phyloP scores from a whole-genome alignment of 768 basidiomycete species.

The Termitomyces sp. region DNA sequence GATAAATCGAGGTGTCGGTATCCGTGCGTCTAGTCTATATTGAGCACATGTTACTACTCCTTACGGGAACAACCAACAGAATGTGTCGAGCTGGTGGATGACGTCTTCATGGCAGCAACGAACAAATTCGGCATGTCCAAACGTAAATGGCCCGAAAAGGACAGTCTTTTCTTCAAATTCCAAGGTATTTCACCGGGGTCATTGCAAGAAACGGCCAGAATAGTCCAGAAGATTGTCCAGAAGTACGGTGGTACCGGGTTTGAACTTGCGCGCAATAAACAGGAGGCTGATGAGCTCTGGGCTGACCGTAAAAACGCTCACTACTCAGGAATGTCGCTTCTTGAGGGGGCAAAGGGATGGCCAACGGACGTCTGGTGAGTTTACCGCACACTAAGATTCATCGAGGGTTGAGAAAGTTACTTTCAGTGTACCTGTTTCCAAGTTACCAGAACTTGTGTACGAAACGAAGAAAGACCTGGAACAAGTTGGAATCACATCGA shows the following conservation, averaged over 20 bases:
- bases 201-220: constrained; percentile 54
- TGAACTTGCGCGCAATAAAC: constrained; percentile 52
- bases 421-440: constrained; percentile 55
- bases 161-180: constrained; percentile 85
- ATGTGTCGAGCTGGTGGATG: constrained; percentile 82
- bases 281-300: constrained; percentile 75
- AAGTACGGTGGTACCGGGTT: constrained; percentile 68
- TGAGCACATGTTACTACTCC: not conserved
- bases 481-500: constrained; percentile 48
- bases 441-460: constrained; percentile 55
- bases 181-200: constrained; percentile 61
- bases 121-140: constrained; percentile 50
- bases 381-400: not conserved
- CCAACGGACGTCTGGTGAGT: constrained; percentile 72
- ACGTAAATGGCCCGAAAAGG: constrained; percentile 54
- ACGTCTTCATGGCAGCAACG: constrained; percentile 57
- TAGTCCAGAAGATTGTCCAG: constrained; percentile 52
- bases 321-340: constrained; percentile 48
- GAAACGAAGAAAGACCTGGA: constrained; percentile 71
- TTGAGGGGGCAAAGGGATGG: constrained; percentile 56
- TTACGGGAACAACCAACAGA: constrained; percentile 32
- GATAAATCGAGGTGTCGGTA: constrained; percentile 64
- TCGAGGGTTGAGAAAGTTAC: not conserved
- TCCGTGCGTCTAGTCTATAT: constrained; percentile 52
- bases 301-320: constrained; percentile 64